Evolutionary conservation across 139 green algal species (phyloP).

Genomic region (Gonium pectorale): DNA sequence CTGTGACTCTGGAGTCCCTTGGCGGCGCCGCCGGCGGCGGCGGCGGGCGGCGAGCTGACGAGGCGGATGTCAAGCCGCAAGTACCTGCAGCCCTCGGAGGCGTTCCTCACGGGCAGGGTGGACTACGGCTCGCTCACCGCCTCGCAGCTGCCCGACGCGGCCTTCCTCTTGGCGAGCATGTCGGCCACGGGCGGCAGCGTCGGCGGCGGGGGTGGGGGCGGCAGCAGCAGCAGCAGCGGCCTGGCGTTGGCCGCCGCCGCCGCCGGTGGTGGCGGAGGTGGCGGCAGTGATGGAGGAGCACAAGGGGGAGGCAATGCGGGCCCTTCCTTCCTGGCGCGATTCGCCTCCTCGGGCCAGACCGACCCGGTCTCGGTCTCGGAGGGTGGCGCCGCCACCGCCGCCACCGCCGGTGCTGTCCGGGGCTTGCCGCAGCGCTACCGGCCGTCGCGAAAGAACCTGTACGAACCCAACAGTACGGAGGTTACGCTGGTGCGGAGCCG

Average conservation of each 20-base stretch:
- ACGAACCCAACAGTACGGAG: not conserved
- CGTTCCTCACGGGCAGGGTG: not conserved
- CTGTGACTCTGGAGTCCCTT: not conserved
- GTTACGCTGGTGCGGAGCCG: not conserved
- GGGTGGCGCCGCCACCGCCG: too few species aligned
- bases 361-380: too few species aligned
- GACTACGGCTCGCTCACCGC: not conserved
- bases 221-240: not conserved
- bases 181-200: not conserved
- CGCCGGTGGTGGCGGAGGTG: not conserved
- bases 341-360: too few species aligned
- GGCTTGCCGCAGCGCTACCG: not conserved
- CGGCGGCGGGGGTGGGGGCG: not conserved
- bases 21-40: not conserved
- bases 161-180: not conserved
- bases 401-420: too few species aligned
- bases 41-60: too few species aligned
- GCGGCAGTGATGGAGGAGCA: not conserved
- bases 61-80: not conserved
- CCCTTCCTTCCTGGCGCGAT: too few species aligned
- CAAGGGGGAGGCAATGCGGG: too few species aligned
- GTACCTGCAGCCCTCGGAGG: conserved; percentile 32
- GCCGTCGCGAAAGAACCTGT: conserved; percentile 9
- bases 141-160: not conserved
- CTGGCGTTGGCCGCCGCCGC: too few species aligned